Conservation (phyloP, 2,329 filamentous ascomycete genomes). For the Diplodia seriata region DNA sequence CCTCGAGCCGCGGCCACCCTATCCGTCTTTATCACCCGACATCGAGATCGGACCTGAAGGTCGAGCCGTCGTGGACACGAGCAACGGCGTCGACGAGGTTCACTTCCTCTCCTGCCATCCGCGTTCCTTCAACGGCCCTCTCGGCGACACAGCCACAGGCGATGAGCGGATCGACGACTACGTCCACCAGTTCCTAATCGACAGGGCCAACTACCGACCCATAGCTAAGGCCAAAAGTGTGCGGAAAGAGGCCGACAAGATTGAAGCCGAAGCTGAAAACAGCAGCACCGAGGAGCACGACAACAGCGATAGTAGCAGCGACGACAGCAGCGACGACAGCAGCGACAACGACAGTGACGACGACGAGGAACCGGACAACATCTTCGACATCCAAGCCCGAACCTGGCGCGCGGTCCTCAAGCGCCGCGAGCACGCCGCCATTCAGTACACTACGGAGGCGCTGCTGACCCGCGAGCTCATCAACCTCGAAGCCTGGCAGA, state of each 20-base stretch:
- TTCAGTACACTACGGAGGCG: not conserved
- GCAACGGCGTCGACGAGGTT: conserved; percentile 5
- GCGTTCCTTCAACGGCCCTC: not conserved
- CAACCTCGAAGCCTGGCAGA: not conserved
- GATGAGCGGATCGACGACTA: conserved; percentile 5
- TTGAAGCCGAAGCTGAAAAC: not conserved
- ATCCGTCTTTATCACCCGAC: conserved; percentile 6
- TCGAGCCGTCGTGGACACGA: not conserved
- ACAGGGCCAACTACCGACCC: not conserved
- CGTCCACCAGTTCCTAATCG: not conserved
- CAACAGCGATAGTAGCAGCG: not conserved
- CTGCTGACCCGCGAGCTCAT: not conserved
- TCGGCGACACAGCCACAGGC: not conserved
- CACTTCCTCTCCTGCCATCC: conserved; percentile 14
- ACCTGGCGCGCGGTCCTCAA: conserved; percentile 18
- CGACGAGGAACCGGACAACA: not conserved
- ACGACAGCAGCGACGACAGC: not conserved
- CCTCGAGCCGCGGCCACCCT: not conserved
- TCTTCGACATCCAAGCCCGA: conserved; percentile 2
- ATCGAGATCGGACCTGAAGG: conserved; percentile 1
- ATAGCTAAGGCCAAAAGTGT: not conserved
- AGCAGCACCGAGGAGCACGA: not conserved
- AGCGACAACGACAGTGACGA: not conserved
- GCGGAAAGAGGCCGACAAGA: not conserved
- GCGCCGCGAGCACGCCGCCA: conserved; percentile 7